phyloP scores from a whole-genome alignment of 2,329 filamentous ascomycete species.

The Microdochium nivale region DNA sequence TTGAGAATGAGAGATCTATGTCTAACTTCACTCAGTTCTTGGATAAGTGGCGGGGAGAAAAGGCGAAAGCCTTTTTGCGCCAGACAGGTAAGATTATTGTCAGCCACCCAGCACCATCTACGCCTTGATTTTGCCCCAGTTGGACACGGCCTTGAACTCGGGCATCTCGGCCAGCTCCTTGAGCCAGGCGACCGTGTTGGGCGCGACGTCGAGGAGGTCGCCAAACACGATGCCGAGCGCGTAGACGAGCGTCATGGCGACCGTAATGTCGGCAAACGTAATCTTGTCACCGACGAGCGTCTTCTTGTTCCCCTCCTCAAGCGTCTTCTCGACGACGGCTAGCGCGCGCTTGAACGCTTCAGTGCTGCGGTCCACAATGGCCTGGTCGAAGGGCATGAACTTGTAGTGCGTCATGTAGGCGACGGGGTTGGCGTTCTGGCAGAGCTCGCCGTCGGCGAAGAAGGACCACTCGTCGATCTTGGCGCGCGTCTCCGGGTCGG shows the following conservation, averaged over 20 bases:
- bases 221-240: constrained; percentile 19
- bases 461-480: constrained; percentile 25
- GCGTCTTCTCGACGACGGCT: background rate
- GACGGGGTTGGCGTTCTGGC: background rate
- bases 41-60: no score
- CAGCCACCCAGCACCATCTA: background rate
- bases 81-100: background rate
- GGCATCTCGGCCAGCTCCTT: constrained; percentile 17
- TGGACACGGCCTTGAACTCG: constrained; percentile 22
- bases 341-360: background rate
- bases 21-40: no score
- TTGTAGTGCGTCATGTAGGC: background rate
- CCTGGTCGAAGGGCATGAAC: background rate
- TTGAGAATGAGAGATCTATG: no score
- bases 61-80: background rate
- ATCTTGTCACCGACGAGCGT: constrained; percentile 26
- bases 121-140: constrained; percentile 13
- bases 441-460: constrained; percentile 10
- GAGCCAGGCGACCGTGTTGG: constrained; percentile 22
- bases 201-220: constrained; percentile 24
- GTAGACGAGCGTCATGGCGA: constrained; percentile 16
- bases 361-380: background rate
- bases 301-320: constrained; percentile 13
- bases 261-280: constrained; percentile 28
- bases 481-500: constrained; percentile 19